Conservation (phyloP, 371 early-diverging fungal species). For the Syncephalastrum monosporum region DNA sequence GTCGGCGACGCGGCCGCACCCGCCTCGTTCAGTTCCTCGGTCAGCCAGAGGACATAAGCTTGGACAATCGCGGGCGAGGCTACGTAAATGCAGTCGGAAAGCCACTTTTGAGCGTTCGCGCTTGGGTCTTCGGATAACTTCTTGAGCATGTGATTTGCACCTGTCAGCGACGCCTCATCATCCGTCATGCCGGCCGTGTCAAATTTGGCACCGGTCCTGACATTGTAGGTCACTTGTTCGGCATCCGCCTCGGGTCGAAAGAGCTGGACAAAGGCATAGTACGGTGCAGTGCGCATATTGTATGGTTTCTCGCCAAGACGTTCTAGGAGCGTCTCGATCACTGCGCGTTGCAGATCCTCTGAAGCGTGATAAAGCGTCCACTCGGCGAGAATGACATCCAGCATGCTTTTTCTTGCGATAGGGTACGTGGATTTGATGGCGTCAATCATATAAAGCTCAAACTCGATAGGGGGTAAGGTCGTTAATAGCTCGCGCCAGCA, state of each 20-base stretch:
- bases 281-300: conserved; percentile 30
- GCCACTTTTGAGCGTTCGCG: conserved; percentile 17
- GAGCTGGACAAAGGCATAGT: conserved; percentile 35
- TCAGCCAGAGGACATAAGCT: conserved; percentile 28
- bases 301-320: conserved; percentile 19
- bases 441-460: conserved; percentile 22
- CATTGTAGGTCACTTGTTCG: conserved; percentile 6
- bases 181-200: conserved; percentile 13
- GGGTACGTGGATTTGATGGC: conserved; percentile 29
- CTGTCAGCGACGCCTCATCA: no score
- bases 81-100: conserved; percentile 19
- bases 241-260: conserved; percentile 22
- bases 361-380: conserved; percentile 35
- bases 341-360: conserved; percentile 15
- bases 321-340: conserved; percentile 22
- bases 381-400: conserved; percentile 32
- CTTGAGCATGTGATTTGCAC: no score
- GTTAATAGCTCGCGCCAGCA: conserved; percentile 13
- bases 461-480: conserved; percentile 13
- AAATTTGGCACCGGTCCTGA: conserved; percentile 32
- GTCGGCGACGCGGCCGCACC: no score
- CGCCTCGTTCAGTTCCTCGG: conserved; percentile 10
- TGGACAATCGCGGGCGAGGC: conserved; percentile 20
- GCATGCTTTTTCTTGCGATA: conserved; percentile 25
- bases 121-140: not conserved